Conservation (phyloP, 2,329 filamentous ascomycete species). For the Claviceps pazoutovae region DNA sequence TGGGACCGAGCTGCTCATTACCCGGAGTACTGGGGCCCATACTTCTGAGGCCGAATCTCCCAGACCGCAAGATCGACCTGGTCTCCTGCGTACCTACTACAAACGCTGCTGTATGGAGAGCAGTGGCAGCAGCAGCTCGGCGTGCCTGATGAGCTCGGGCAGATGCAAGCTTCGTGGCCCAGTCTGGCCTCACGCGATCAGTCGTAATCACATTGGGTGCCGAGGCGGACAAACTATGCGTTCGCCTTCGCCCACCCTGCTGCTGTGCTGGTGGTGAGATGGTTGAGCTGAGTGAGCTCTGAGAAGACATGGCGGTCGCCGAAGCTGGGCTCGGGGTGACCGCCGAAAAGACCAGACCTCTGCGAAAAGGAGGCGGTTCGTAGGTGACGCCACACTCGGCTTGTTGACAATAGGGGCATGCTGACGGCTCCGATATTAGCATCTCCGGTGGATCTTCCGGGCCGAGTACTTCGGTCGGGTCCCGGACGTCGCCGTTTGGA, state of each 20-base stretch:
- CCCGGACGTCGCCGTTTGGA: conserved; percentile 28
- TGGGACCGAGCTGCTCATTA: conserved; percentile 4
- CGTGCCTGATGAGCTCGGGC: conserved; percentile 76
- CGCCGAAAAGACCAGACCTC: conserved; percentile 60
- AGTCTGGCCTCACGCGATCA: conserved; percentile 83
- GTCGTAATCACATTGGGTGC: conserved; percentile 83
- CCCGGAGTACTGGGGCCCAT: conserved; percentile 20
- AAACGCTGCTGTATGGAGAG: conserved; percentile 88
- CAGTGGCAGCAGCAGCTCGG: conserved; percentile 82
- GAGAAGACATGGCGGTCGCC: conserved; percentile 70
- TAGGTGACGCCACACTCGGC: conserved; percentile 96
- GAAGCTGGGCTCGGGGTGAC: conserved; percentile 23
- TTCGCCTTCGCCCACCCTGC: conserved; percentile 29
- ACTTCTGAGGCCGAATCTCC: conserved; percentile 44
- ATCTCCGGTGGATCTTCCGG: conserved; percentile 43
- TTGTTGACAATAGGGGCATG: conserved; percentile 90
- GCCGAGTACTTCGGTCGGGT: conserved; percentile 22
- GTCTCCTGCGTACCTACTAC: conserved; percentile 55
- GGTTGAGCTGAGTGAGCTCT: conserved; percentile 59
- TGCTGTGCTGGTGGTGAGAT: conserved; percentile 27
- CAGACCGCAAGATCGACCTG: conserved; percentile 30
- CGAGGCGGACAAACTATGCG: conserved; percentile 60
- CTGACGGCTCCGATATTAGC: conserved; percentile 79
- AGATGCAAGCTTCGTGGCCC: conserved; percentile 76
- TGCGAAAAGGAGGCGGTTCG: conserved; percentile 72